These are phyloP conservation scores for Hanseniaspora valbyensis DNA, from an alignment of 805 yeast genomes.

Conservation along the genomic window DNA sequence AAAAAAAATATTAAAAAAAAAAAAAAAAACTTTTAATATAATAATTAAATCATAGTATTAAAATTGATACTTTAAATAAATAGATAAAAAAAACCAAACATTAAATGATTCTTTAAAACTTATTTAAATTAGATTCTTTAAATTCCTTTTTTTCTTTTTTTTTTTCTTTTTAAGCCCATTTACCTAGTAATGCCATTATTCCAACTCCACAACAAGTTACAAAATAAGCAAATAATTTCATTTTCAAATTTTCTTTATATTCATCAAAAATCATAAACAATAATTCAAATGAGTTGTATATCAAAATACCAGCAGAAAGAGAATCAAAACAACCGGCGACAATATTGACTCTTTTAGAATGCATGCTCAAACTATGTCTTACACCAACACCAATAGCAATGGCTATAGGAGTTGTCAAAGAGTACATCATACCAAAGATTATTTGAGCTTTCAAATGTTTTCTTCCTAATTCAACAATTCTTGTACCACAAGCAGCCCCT, in stretches of 20 bases:
- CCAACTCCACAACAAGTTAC: constrained; percentile 59
- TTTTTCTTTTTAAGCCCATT: constrained; percentile 65
- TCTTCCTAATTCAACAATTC: constrained; percentile 52
- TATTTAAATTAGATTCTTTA: no score
- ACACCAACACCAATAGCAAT: constrained; percentile 72
- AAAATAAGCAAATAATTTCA: constrained; percentile 39
- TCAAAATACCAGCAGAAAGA: constrained; percentile 63
- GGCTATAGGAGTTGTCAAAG: constrained; percentile 60
- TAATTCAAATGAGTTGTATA: constrained; percentile 66
- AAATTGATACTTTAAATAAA: no score
- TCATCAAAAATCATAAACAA: constrained; percentile 55
- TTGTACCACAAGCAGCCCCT: constrained; percentile 74
- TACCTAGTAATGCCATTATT: constrained; percentile 64
- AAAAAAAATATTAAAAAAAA: no score
- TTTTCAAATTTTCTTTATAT: constrained; percentile 39
- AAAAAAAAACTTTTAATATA: no score
- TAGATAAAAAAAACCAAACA: no score
- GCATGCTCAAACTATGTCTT: constrained; percentile 49
- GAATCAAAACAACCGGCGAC: constrained; percentile 67
- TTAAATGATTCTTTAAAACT: no score
- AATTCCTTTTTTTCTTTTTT: no score
- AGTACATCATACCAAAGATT: constrained; percentile 39
- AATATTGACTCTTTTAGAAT: constrained; percentile 46
- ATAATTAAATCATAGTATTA: no score
- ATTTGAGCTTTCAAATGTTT: constrained; percentile 44